phyloP scores from a whole-genome alignment of 108 stramenopile species.

The Skeletonema tropicum region DNA sequence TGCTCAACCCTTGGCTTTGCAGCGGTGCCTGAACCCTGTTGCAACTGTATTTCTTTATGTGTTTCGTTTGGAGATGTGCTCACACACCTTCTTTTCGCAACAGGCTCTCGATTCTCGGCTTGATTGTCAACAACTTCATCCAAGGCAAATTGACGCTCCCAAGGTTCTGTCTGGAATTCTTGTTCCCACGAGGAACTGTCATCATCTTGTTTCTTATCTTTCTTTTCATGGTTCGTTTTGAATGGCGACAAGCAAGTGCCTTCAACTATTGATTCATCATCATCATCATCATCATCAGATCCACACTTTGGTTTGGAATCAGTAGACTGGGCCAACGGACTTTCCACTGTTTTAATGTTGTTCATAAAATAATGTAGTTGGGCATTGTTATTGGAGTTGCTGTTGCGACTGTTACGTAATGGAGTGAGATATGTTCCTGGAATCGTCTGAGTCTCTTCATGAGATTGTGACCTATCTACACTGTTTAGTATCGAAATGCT shows the following conservation, averaged over 20 bases:
- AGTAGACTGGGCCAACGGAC: neutral
- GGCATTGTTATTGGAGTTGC: neutral
- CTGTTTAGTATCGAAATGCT: neutral
- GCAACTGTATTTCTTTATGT: neutral
- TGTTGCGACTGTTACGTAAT: neutral
- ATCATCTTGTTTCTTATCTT: neutral
- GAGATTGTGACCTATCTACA: neutral
- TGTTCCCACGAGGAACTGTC: neutral
- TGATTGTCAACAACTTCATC: neutral
- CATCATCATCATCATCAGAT: neutral
- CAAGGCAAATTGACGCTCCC: neutral
- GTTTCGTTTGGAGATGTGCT: constrained; percentile 1
- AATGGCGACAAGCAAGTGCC: neutral
- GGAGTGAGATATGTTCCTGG: neutral
- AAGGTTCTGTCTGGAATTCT: neutral
- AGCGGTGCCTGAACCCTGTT: neutral
- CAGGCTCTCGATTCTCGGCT: neutral
- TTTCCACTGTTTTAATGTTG: neutral
- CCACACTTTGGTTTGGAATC: neutral
- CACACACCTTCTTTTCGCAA: constrained; percentile 1
- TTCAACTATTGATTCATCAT: neutral
- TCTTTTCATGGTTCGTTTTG: neutral
- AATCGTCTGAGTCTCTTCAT: constrained; percentile 5
- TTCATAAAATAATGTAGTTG: neutral
- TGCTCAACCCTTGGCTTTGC: neutral